phyloP scores from a whole-genome alignment of 208 protist species.

The Tetramitus jugosus region DNA sequence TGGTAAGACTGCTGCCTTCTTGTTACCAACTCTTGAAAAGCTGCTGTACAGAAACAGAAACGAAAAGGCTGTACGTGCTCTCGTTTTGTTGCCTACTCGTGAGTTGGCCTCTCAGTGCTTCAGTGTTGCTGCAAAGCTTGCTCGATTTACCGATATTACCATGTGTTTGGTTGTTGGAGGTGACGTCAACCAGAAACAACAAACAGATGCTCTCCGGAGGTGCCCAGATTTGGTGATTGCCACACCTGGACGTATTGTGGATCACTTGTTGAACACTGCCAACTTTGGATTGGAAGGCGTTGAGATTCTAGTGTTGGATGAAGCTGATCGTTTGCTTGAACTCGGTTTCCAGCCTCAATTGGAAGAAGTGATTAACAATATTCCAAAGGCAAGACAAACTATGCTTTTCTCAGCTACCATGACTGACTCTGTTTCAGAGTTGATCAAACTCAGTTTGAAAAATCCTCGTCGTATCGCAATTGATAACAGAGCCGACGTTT shows the following conservation, averaged over 20 bases:
- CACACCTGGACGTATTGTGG: slow-evolving; percentile 24
- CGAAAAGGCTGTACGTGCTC: slow-evolving; percentile 35
- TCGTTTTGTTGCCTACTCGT: slow-evolving; percentile 75
- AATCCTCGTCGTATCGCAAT: slow-evolving; percentile 2
- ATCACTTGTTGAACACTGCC: slow-evolving; percentile 25
- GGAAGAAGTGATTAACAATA: slow-evolving; percentile 56
- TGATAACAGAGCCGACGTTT: background rate
- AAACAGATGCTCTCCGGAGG: background rate
- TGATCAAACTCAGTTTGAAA: slow-evolving; percentile 18
- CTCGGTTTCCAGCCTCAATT: slow-evolving; percentile 97
- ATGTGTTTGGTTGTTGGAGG: slow-evolving; percentile 75
- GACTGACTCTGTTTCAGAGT: slow-evolving; percentile 23
- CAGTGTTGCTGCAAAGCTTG: slow-evolving; percentile 52
- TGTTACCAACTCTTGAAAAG: slow-evolving; percentile 41
- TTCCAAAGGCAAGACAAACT: slow-evolving; percentile 58
- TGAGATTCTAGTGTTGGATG: slow-evolving; percentile 85
- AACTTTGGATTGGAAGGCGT: slow-evolving; percentile 9
- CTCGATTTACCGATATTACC: slow-evolving; percentile 37
- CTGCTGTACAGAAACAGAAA: slow-evolving; percentile 29
- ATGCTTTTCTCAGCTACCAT: slow-evolving; percentile 82
- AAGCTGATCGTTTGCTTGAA: slow-evolving; percentile 97
- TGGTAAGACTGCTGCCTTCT: slow-evolving; percentile 35
- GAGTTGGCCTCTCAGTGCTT: slow-evolving; percentile 87
- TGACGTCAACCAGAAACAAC: slow-evolving; percentile 25
- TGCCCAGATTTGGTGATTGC: slow-evolving; percentile 21